These are phyloP conservation scores for Mikania micrantha DNA, from an alignment of 129 eudicot species.

Conservation along the genomic window DNA sequence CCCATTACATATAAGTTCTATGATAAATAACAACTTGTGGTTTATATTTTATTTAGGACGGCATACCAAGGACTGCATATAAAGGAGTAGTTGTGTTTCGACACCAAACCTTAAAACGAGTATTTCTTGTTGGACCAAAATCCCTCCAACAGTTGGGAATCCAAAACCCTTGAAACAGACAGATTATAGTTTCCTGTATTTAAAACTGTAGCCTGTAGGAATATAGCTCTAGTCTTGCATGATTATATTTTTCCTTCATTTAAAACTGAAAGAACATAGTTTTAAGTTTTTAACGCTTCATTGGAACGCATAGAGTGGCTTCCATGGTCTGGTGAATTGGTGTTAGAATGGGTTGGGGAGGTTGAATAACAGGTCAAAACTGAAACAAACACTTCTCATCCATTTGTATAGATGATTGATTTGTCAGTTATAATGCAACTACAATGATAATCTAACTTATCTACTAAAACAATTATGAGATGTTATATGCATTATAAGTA, in stretches of 20 bases:
- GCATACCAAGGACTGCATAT: constrained; percentile 77
- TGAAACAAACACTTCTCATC: neutral
- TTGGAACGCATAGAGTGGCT: no score
- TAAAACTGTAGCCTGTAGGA: no score
- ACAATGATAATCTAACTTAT: neutral
- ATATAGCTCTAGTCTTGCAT: no score
- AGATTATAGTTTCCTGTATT: neutral
- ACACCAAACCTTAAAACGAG: constrained; percentile 50
- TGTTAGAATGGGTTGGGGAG: neutral
- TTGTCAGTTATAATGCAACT: neutral
- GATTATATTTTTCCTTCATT: no score
- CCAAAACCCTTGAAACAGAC: constrained; percentile 3
- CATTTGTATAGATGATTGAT: neutral
- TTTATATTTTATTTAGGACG: constrained; percentile 50
- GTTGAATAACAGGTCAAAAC: neutral
- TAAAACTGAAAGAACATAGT: neutral
- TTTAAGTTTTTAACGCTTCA: no score
- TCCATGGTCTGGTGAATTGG: neutral
- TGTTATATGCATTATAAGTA: neutral
- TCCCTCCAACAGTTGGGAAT: constrained; percentile 65
- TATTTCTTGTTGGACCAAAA: constrained; percentile 74
- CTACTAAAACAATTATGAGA: neutral
- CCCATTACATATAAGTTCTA: no score
- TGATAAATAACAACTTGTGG: neutral
- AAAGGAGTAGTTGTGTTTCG: constrained; percentile 76